Conservation (phyloP, 2,329 filamentous ascomycete genomes). For the Colletotrichum zoysiae region DNA sequence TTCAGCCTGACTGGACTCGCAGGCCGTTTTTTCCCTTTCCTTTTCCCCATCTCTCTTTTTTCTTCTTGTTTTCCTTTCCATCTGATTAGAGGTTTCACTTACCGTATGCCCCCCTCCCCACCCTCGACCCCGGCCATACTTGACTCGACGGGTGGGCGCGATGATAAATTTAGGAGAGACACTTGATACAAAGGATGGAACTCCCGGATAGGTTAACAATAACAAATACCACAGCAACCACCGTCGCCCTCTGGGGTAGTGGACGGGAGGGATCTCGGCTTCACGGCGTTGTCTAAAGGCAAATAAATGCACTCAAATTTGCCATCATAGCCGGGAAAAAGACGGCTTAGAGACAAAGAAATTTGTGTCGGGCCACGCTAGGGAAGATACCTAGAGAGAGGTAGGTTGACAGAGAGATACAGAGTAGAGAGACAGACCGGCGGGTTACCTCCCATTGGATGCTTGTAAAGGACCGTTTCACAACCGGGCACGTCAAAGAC, state of each 20-base stretch:
- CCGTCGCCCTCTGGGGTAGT: background rate
- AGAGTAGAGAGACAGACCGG: too few relatives aligned
- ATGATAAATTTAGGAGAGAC: too few relatives aligned
- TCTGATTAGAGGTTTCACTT: background rate
- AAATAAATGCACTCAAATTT: background rate
- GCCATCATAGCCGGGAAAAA: background rate
- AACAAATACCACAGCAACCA: background rate
- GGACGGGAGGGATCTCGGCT: background rate
- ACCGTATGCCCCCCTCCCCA: too few relatives aligned
- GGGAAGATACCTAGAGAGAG: too few relatives aligned
- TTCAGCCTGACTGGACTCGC: background rate
- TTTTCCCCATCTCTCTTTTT: too few relatives aligned
- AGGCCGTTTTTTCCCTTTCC: too few relatives aligned
- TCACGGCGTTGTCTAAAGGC: background rate
- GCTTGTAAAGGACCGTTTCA: slow-evolving; percentile 23
- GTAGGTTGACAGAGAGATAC: background rate
- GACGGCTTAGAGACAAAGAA: too few relatives aligned
- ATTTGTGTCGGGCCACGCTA: background rate
- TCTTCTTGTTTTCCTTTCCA: too few relatives aligned
- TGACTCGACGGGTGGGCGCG: background rate
- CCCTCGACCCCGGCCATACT: too few relatives aligned
- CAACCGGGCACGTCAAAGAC: slow-evolving; percentile 7
- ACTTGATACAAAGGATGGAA: background rate
- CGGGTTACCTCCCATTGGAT: background rate
- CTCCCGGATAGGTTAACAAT: background rate